Evolutionary conservation across 371 early-diverging fungal genomes (phyloP).

Genomic region (Zychaea mexicana): DNA sequence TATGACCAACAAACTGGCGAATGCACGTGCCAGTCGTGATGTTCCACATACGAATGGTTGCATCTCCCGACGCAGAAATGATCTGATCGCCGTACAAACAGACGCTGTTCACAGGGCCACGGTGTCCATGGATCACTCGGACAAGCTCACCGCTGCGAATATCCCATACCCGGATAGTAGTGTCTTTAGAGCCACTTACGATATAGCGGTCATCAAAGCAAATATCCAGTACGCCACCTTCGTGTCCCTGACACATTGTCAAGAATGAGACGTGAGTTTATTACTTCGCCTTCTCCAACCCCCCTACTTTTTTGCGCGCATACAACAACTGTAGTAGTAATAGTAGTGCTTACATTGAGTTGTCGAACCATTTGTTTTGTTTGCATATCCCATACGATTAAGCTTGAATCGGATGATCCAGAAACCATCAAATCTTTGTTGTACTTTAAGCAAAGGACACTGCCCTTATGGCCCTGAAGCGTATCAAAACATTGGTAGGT

Average conservation of each 20-base stretch:
- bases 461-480: conserved; percentile 82
- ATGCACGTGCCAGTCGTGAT: conserved; percentile 66
- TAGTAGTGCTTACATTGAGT: conserved; percentile 31
- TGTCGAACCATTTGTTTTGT: conserved; percentile 39
- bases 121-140: conserved; percentile 76
- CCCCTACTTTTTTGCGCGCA: too few species aligned
- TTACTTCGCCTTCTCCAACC: too few species aligned
- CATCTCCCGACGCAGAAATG: conserved; percentile 89
- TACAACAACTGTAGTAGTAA: neutral
- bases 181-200: conserved; percentile 92
- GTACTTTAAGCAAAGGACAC: conserved; percentile 90
- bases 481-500: conserved; percentile 69
- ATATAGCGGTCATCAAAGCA: conserved; percentile 72
- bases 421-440: conserved; percentile 81
- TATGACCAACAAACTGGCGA: conserved; percentile 72
- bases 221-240: conserved; percentile 80
- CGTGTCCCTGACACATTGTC: conserved; percentile 56
- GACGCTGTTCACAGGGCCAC: conserved; percentile 89
- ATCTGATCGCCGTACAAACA: conserved; percentile 67
- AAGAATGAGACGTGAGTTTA: neutral
- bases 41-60: conserved; percentile 87
- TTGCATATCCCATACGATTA: conserved; percentile 85
- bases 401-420: conserved; percentile 88
- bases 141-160: conserved; percentile 47
- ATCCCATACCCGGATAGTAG: conserved; percentile 87